A percentile compares a stretch with the other conserved stretches of the same genome.
These are phyloP conservation scores for Penicillium sp. DNA, from an alignment of 2,329 filamentous ascomycete species.

Conservation along the genomic window DNA sequence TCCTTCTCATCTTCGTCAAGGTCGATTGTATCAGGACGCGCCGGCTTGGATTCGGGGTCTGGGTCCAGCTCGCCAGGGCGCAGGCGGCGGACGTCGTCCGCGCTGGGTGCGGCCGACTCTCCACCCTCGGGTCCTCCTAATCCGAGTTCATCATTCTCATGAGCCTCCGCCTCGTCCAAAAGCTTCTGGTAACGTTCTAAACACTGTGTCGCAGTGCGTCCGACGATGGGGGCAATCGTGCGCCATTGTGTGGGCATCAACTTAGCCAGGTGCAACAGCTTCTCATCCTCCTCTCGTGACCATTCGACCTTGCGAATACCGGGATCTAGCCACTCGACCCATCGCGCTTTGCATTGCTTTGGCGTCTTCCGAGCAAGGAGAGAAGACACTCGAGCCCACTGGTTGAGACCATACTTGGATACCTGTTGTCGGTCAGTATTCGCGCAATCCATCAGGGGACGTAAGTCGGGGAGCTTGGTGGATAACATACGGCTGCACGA, in stretches of 20 bases:
- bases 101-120: conserved; percentile 80
- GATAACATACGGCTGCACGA: conserved; percentile 66
- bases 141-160: conserved; percentile 73
- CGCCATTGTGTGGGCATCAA: conserved; percentile 99
- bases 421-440: conserved; percentile 39
- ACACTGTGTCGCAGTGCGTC: conserved; percentile 93
- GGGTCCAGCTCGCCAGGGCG: conserved; percentile 91
- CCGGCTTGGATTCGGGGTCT: conserved; percentile 95
- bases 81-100: conserved; percentile 83
- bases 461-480: background rate
- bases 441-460: background rate
- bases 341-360: conserved; percentile 98
- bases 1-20: conserved; percentile 99
- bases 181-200: conserved; percentile 95
- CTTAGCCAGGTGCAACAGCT: conserved; percentile 91
- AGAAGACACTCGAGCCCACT: conserved; percentile 98
- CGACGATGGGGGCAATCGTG: conserved; percentile 94
- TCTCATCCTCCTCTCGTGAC: conserved; percentile 98
- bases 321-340: conserved; percentile 97
- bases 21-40: conserved; percentile 92
- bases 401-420: conserved; percentile 90
- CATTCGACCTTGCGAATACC: conserved; percentile 98
- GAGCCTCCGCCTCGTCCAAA: conserved; percentile 88
- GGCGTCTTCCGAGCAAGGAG: conserved; percentile 94
- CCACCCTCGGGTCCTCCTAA: conserved; percentile 74